A percentile compares a stretch with the other conserved stretches of the same genome.
phyloP scores from a whole-genome alignment of 331 rosid genomes.

The Rosa hybrid region DNA sequence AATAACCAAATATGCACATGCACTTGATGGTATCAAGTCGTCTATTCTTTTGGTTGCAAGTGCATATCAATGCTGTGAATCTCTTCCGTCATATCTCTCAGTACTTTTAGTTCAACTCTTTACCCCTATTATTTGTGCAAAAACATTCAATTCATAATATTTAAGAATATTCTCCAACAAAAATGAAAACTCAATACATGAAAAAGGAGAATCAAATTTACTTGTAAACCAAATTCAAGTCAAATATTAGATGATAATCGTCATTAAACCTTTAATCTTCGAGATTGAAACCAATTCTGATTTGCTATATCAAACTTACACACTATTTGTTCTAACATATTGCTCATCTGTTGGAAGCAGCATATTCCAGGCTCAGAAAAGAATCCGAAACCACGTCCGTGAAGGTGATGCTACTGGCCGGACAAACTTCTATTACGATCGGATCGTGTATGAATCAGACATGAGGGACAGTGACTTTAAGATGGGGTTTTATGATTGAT shows the following conservation, averaged over 20 bases:
- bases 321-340: neutral
- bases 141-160: neutral
- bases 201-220: neutral
- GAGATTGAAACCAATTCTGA: neutral
- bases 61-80: too few species aligned
- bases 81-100: too few species aligned
- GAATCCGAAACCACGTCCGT: constrained; percentile 32
- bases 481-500: constrained; percentile 6
- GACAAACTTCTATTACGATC: constrained; percentile 14
- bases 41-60: too few species aligned
- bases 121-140: neutral
- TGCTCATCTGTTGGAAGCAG: constrained; percentile 25
- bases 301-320: neutral
- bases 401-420: constrained; percentile 9
- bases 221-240: neutral
- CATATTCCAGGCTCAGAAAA: constrained; percentile 17
- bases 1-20: too few species aligned
- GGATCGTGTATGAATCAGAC: constrained; percentile 29
- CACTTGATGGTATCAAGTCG: too few species aligned
- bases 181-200: neutral
- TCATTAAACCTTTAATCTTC: neutral
- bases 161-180: too few species aligned
- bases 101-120: neutral
- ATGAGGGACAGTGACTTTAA: constrained; percentile 20
- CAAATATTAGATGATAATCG: neutral